phyloP scores from a whole-genome alignment of 78 protist species.

The Polysphondylium violaceum region DNA sequence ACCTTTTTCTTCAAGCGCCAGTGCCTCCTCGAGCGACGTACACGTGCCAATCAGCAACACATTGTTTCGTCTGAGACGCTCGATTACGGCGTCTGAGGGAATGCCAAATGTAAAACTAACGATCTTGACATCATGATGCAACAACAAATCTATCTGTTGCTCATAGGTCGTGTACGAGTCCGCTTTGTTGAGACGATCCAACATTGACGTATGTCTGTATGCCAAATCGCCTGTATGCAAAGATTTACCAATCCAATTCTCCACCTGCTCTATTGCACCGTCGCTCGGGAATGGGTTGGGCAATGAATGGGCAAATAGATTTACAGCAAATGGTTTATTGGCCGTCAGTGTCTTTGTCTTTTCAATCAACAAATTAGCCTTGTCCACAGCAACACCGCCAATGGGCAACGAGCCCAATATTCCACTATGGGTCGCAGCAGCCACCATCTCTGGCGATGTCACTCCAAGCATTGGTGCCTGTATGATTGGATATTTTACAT shows the following conservation, averaged over 20 bases:
- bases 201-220: too few relatives aligned
- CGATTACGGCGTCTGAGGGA: neutral
- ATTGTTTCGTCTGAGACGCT: neutral
- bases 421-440: neutral
- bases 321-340: slow-evolving; percentile 24
- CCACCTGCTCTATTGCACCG: neutral
- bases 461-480: slow-evolving; percentile 67
- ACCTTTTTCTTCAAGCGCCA: neutral
- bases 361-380: neutral
- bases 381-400: neutral
- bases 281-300: neutral
- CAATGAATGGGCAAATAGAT: slow-evolving; percentile 20
- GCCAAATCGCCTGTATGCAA: too few relatives aligned
- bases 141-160: neutral
- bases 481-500: slow-evolving; percentile 55
- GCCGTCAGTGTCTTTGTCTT: neutral
- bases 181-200: neutral
- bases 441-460: slow-evolving; percentile 35
- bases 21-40: slow-evolving; percentile 27
- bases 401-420: slow-evolving; percentile 16
- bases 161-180: neutral
- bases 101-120: slow-evolving; percentile 67
- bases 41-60: slow-evolving; percentile 11
- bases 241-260: neutral
- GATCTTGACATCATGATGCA: neutral